phyloP scores from a whole-genome alignment of 768 basidiomycete species.

The Holtermannia corniformis region DNA sequence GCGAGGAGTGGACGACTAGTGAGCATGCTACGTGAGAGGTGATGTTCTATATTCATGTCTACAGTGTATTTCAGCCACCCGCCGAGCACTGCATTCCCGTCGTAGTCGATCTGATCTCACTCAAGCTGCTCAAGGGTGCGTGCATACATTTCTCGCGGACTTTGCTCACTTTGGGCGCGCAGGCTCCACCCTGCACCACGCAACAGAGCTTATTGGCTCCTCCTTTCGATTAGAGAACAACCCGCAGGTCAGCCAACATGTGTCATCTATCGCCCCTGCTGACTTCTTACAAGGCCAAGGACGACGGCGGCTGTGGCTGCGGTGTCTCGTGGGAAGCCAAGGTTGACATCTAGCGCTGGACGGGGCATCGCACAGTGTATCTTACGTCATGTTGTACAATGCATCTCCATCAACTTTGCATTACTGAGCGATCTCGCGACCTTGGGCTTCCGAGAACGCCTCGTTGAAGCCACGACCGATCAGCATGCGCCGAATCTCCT shows the following conservation, averaged over 20 bases:
- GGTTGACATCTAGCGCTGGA: slow-evolving; percentile 16
- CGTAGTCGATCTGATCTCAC: slow-evolving; percentile 74
- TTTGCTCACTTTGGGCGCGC: not conserved
- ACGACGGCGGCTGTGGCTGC: slow-evolving; percentile 84
- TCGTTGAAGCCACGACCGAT: slow-evolving; percentile 89
- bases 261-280: no score
- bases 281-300: no score
- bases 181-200: slow-evolving; percentile 76
- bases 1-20: slow-evolving; percentile 74
- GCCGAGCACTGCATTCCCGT: slow-evolving; percentile 43
- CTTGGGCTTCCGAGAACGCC: slow-evolving; percentile 20
- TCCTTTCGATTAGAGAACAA: slow-evolving; percentile 75
- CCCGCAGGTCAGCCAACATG: no score
- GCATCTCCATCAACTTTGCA: no score
- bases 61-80: slow-evolving; percentile 39
- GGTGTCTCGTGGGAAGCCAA: slow-evolving; percentile 93
- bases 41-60: no score
- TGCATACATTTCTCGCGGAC: not conserved
- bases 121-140: slow-evolving; percentile 64
- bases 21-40: no score
- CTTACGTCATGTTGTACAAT: not conserved
- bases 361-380: no score
- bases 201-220: slow-evolving; percentile 89
- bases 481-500: slow-evolving; percentile 87
- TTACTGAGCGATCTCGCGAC: slow-evolving; percentile 24